A percentile compares a stretch with the other conserved stretches of the same genome.
Conservation (phyloP, 331 rosid species). For the Rosa hybrid region DNA sequence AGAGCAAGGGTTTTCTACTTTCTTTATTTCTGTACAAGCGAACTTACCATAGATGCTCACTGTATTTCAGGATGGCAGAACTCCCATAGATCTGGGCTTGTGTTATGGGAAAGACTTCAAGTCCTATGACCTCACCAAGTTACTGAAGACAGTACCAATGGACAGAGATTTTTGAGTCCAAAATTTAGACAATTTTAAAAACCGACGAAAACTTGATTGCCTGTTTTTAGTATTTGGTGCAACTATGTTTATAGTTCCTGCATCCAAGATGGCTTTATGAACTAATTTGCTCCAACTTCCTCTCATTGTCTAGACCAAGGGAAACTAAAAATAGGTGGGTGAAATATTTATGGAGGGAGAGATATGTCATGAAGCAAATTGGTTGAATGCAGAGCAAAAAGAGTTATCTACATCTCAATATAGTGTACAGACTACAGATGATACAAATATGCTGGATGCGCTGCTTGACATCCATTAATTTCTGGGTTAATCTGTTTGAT, state of each 20-base stretch:
- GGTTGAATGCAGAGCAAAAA: neutral
- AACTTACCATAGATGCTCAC: neutral
- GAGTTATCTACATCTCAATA: neutral
- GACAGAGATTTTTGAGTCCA: constrained; percentile 16
- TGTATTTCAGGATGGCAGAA: constrained; percentile 76
- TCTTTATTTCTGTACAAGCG: neutral
- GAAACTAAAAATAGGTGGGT: neutral
- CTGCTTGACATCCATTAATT: neutral
- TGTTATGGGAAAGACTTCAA: constrained; percentile 90
- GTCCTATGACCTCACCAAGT: constrained; percentile 77
- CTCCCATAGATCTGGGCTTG: constrained; percentile 70
- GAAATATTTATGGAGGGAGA: neutral
- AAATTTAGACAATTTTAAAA: neutral
- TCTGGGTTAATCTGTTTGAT: neutral
- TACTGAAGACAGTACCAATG: constrained; percentile 57
- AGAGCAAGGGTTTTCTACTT: neutral
- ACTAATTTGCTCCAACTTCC: neutral
- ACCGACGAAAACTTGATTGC: neutral
- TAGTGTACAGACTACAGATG: neutral
- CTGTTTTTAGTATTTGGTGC: neutral
- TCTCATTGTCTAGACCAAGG: neutral
- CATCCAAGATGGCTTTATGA: neutral
- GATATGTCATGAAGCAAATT: neutral
- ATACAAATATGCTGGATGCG: neutral
- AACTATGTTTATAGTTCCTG: neutral